phyloP scores from a whole-genome alignment of 1,284 basidiomycete species.

The Cerrena zonata region DNA sequence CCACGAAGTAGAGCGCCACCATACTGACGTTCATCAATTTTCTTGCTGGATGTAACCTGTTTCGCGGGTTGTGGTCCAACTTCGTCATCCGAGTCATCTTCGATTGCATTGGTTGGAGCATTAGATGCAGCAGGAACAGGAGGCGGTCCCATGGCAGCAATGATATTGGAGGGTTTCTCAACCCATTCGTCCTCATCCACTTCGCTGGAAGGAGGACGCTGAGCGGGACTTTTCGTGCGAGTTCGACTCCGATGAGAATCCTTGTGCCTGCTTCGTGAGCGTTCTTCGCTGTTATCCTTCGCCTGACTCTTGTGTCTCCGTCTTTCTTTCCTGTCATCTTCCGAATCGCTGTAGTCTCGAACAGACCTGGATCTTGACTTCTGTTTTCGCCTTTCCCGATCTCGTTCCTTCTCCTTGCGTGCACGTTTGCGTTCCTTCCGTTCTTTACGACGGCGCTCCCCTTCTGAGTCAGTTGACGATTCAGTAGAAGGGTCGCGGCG shows the following conservation, averaged over 20 bases:
- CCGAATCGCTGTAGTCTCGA: slow-evolving; percentile 35
- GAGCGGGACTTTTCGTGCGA: slow-evolving; percentile 26
- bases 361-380: slow-evolving; percentile 23
- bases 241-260: slow-evolving; percentile 17
- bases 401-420: slow-evolving; percentile 44
- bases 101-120: slow-evolving; percentile 9
- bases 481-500: slow-evolving; percentile 47
- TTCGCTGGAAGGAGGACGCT: slow-evolving; percentile 26
- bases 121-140: slow-evolving; percentile 18
- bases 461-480: slow-evolving; percentile 50
- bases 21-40: slow-evolving; percentile 72
- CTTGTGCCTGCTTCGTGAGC: slow-evolving; percentile 14
- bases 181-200: slow-evolving; percentile 67
- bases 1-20: slow-evolving; percentile 85
- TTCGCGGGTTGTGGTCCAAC: slow-evolving; percentile 56
- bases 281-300: slow-evolving; percentile 18
- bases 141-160: slow-evolving; percentile 25
- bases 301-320: slow-evolving; percentile 28
- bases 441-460: slow-evolving; percentile 50
- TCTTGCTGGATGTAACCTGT: slow-evolving; percentile 38
- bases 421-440: slow-evolving; percentile 57
- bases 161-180: slow-evolving; percentile 46
- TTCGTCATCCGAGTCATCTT: slow-evolving; percentile 42
- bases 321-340: slow-evolving; percentile 32
- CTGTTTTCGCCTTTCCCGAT: slow-evolving; percentile 31